Evolutionary conservation across 768 basidiomycete genomes (phyloP).

Genomic region (Mycena capillaripes): DNA sequence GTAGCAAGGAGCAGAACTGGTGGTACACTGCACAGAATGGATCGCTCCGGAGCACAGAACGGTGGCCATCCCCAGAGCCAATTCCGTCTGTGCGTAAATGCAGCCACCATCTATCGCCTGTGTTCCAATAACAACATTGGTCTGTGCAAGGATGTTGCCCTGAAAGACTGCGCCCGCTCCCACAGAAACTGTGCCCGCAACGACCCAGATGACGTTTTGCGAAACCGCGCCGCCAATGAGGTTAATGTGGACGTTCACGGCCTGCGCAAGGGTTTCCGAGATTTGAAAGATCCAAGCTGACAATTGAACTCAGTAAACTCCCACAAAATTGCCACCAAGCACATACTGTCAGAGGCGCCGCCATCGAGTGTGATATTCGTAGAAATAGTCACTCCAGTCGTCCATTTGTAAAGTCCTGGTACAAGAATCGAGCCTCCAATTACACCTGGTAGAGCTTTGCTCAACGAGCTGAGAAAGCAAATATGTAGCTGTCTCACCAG

Average conservation of each 20-base stretch:
- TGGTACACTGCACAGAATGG: neutral
- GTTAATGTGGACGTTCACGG: neutral
- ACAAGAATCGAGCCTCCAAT: conserved; percentile 11
- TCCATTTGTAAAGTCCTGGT: conserved; percentile 23
- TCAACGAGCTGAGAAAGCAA: neutral
- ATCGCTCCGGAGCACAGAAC: conserved; percentile 4
- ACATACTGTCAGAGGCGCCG: conserved; percentile 17
- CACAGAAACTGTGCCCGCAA: neutral
- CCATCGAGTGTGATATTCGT: neutral
- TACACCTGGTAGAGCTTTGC: neutral
- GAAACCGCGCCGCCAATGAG: conserved; percentile 2
- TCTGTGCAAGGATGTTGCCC: conserved; percentile 3
- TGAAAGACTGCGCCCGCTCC: neutral
- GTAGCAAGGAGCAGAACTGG: neutral
- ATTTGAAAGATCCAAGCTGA: conserved; percentile 20
- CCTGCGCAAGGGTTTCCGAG: neutral
- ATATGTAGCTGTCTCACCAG: neutral
- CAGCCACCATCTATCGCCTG: neutral
- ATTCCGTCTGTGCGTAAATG: neutral
- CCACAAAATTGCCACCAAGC: neutral
- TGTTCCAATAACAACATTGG: neutral
- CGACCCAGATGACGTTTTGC: conserved; percentile 5
- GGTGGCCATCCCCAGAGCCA: neutral
- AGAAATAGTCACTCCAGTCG: conserved; percentile 16
- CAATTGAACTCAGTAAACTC: neutral